Percentiles rank a stretch among this genome's conserved stretches.
Evolutionary conservation across 2,329 filamentous ascomycete species (phyloP).

Genomic region (Colletotrichum coccodes): DNA sequence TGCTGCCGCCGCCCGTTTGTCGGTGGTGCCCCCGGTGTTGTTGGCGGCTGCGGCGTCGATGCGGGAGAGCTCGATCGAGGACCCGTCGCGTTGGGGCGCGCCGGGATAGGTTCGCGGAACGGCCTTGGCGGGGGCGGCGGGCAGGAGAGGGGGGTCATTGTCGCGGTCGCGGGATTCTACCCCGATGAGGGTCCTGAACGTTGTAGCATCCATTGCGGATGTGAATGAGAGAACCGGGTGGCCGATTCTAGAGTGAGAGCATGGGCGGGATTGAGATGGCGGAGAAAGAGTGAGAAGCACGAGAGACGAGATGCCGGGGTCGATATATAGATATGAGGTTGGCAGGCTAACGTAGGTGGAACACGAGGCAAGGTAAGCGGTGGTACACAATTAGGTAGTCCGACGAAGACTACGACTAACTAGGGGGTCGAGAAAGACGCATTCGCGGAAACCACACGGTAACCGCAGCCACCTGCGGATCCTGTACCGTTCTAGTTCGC

Average conservation of each 20-base stretch:
- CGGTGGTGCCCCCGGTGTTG: not conserved
- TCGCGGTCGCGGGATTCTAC: slow-evolving; percentile 40
- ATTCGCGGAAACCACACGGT: slow-evolving; percentile 7
- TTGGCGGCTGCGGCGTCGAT: slow-evolving; percentile 28
- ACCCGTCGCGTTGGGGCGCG: slow-evolving; percentile 43
- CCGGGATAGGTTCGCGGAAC: slow-evolving; percentile 52
- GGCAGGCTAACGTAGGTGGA: not conserved
- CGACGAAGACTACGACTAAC: not conserved
- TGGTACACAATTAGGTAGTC: not conserved
- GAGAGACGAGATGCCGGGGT: not conserved
- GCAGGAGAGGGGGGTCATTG: slow-evolving; percentile 35
- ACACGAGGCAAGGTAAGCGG: not conserved
- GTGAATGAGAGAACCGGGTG: not conserved
- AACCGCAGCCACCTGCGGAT: slow-evolving; percentile 9
- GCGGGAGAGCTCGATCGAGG: slow-evolving; percentile 41
- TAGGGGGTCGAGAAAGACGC: not conserved
- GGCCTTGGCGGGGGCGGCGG: slow-evolving; percentile 45
- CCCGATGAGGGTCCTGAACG: slow-evolving; percentile 45
- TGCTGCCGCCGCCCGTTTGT: not conserved
- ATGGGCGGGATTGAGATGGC: not conserved
- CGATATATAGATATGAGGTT: not conserved
- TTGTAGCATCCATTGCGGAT: slow-evolving; percentile 44
- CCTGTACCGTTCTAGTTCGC: not conserved
- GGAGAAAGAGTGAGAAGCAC: not conserved
- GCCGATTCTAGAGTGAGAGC: not conserved